phyloP scores from a whole-genome alignment of 257 asterid genomes.

The Buddleja alternifolia region DNA sequence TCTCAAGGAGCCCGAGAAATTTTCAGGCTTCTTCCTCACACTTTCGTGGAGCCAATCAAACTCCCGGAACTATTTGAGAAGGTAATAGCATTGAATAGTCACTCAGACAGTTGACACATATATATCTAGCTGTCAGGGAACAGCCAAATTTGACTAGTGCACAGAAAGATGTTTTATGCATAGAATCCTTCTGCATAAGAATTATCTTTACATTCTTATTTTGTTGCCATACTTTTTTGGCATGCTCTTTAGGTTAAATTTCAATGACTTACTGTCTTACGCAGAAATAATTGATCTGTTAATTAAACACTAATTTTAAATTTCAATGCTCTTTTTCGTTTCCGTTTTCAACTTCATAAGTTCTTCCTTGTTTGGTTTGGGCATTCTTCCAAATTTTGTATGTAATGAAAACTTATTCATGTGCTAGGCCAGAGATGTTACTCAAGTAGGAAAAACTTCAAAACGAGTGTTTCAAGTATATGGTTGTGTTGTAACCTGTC shows the following conservation, averaged over 20 bases:
- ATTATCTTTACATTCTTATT: neutral
- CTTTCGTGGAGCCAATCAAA: constrained; percentile 66
- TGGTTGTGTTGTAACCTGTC: constrained; percentile 80
- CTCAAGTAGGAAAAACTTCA: constrained; percentile 42
- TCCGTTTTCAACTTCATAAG: neutral
- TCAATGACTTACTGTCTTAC: neutral
- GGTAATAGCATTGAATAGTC: constrained; percentile 43
- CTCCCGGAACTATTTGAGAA: constrained; percentile 71
- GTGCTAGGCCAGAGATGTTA: constrained; percentile 54
- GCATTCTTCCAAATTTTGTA: neutral
- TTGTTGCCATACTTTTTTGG: neutral
- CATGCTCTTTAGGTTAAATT: too few relatives aligned
- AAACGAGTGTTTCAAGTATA: constrained; percentile 78
- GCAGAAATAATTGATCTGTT: neutral
- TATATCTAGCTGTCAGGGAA: too few relatives aligned
- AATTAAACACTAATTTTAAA: neutral
- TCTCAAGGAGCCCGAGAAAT: constrained; percentile 93
- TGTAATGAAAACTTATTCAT: constrained; percentile 13
- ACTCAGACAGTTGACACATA: constrained; percentile 2
- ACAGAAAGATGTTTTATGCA: neutral
- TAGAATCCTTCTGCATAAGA: neutral
- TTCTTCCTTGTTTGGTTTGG: neutral
- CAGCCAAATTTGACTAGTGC: neutral
- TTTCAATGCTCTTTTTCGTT: too few relatives aligned
- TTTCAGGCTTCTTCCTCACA: constrained; percentile 94